Base-by-base conservation (phyloP, 371 early-diverging fungal species). In the Blakeslea trispora region DNA sequence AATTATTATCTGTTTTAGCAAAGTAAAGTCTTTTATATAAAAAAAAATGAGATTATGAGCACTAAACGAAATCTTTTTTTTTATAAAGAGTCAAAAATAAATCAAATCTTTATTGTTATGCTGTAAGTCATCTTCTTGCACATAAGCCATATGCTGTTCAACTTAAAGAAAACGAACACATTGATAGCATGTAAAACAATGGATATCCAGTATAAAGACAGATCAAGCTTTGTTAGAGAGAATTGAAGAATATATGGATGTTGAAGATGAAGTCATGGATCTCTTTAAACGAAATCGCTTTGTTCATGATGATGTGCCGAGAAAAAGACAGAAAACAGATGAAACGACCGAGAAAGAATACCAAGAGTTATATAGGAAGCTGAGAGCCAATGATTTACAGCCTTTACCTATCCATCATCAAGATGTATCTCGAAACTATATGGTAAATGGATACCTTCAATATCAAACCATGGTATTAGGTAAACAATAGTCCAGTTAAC, bases 201-300 rank as follows among this genome's bases (percentile, higher is more conserved):
- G 59, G 59, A 45, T 51, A 19, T 50, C 59, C 14, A 22, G 45
- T 15, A 19, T 58, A 1, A n/a, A 37, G 0, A 40, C 31, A 10
- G 59, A 58, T 21, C 45, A 14, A 37, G 31, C 19, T 13, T 39
- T 58, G 9, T 11, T 18, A 3, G 32, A 58, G 9, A 42, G 24
- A 13, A 40, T 58, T n/a, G 13, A 40, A 1, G 52, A 58, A 17
- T 17, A 55, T 3, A 42, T 49, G 11, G 55, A 59, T n/a, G 45
- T 59, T 14, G 60, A 62, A 5, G 55, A 58, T 5, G 70, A 70
- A 24, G 45, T 70, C 3, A 45, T 23, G 7, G 28, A 46, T 19
- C 6, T 51, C 10, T 46, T 58, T 11, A 51, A 31, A 32, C 40
- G 42, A 21, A 48, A 48, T 22, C 24, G 43, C 6, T 41, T 60